Evolutionary conservation across 1,284 basidiomycete genomes (phyloP).

Genomic region (Pascua guehoae): DNA sequence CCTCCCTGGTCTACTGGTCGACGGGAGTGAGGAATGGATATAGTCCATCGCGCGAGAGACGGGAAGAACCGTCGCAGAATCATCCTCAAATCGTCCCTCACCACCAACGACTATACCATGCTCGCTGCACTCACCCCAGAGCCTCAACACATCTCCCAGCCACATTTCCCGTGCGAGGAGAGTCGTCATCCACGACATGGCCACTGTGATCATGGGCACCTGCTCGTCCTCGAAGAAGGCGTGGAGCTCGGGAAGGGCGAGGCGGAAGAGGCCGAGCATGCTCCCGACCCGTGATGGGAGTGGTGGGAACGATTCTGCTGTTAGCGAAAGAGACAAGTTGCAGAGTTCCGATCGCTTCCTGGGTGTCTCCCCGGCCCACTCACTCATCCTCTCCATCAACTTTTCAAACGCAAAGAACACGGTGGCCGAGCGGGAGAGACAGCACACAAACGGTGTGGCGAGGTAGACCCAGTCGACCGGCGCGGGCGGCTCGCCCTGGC

Average conservation of each 20-base stretch:
- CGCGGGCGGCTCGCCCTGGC: constrained; percentile 6
- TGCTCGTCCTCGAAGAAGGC: constrained; percentile 49
- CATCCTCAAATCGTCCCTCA: too few relatives aligned
- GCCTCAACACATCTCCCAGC: constrained; percentile 41
- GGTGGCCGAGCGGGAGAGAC: constrained; percentile 33
- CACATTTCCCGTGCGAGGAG: constrained; percentile 46
- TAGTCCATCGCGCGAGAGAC: neutral
- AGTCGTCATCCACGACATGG: constrained; percentile 43
- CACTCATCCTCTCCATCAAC: constrained; percentile 38
- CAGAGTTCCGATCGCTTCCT: too few relatives aligned
- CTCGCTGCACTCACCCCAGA: constrained; percentile 41
- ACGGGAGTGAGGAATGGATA: too few relatives aligned
- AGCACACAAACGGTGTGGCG: constrained; percentile 44
- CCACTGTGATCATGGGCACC: constrained; percentile 42
- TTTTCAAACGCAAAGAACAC: constrained; percentile 41
- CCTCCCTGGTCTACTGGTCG: too few relatives aligned
- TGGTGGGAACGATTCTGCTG: constrained; percentile 35
- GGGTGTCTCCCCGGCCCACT: constrained; percentile 13
- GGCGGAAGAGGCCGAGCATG: constrained; percentile 41
- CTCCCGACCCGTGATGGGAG: constrained; percentile 39
- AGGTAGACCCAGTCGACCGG: constrained; percentile 43
- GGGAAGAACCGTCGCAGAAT: too few relatives aligned
- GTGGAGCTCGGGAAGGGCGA: constrained; percentile 41
- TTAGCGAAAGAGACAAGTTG: constrained; percentile 1
- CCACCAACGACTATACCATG: neutral